phyloP scores from a whole-genome alignment of 2,329 filamentous ascomycete species.

The Diaporthe batatas region DNA sequence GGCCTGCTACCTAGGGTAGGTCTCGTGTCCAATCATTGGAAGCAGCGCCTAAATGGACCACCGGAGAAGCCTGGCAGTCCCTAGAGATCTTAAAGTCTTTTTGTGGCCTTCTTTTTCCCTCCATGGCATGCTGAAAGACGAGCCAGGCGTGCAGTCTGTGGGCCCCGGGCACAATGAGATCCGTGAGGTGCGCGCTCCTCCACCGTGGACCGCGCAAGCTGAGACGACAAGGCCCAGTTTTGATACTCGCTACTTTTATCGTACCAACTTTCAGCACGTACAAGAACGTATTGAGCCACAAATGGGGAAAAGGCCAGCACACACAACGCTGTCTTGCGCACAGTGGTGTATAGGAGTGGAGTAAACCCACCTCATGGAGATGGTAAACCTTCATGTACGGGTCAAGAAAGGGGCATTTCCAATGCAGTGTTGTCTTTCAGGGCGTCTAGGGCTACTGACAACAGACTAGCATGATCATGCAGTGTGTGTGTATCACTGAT shows the following conservation, averaged over 20 bases:
- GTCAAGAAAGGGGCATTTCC: not conserved
- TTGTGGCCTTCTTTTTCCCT: not conserved
- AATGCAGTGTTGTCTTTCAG: not conserved
- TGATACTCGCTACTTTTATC: slow-evolving; percentile 13
- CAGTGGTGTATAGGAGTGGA: not conserved
- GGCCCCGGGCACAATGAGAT: not conserved
- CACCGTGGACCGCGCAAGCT: slow-evolving; percentile 1
- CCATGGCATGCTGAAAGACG: not conserved
- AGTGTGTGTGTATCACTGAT: not conserved
- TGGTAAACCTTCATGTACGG: slow-evolving; percentile 25
- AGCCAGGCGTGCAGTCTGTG: not conserved
- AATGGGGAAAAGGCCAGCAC: not conserved
- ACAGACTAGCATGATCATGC: not conserved
- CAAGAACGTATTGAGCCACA: not conserved
- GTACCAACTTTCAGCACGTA: too few relatives aligned
- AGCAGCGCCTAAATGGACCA: not conserved
- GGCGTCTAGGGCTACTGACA: not conserved
- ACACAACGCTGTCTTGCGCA: not conserved
- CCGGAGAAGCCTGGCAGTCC: not conserved
- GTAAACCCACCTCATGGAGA: not conserved
- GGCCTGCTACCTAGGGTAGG: too few relatives aligned
- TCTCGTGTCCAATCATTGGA: not conserved
- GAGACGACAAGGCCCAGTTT: slow-evolving; percentile 13
- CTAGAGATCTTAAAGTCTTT: not conserved
- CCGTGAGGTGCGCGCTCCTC: not conserved